Percentiles rank a stretch among this genome's conserved stretches.
These are phyloP conservation scores for Sporothrix schenckii DNA, from an alignment of 2,329 filamentous ascomycete genomes.

Conservation along the genomic window DNA sequence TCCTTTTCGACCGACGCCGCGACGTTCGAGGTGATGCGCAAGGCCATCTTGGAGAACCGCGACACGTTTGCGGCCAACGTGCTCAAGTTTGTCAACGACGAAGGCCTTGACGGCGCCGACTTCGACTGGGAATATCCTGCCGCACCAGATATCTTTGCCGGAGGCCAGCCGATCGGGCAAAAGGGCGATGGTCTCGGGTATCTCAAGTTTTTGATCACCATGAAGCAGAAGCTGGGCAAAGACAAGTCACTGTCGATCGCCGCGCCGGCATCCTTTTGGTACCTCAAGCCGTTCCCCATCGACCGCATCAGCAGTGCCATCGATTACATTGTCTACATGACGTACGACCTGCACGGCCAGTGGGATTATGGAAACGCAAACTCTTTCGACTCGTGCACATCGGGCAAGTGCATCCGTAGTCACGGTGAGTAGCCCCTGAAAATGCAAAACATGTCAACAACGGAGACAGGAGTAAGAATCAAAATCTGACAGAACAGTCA, in stretches of 20 bases:
- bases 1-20: conserved; percentile 44
- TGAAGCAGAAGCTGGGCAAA: conserved; percentile 36
- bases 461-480: not conserved
- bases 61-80: conserved; percentile 28
- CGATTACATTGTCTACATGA: conserved; percentile 44
- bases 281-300: conserved; percentile 41
- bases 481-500: conserved; percentile 37
- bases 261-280: conserved; percentile 42
- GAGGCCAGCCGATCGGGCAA: conserved; percentile 41
- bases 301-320: conserved; percentile 38
- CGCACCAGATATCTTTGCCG: conserved; percentile 35
- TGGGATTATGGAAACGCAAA: conserved; percentile 43
- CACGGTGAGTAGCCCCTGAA: conserved; percentile 16
- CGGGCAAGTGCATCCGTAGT: conserved; percentile 17
- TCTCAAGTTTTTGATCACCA: conserved; percentile 40
- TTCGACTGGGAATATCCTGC: conserved; percentile 34
- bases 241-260: conserved; percentile 39
- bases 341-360: conserved; percentile 46
- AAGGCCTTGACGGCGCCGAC: conserved; percentile 31
- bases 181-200: conserved; percentile 43
- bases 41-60: conserved; percentile 27
- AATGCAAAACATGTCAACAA: not conserved
- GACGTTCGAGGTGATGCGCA: conserved; percentile 45
- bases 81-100: conserved; percentile 24
- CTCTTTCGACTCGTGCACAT: conserved; percentile 11